These are phyloP conservation scores for Penicillium sp. DNA, from an alignment of 2,329 filamentous ascomycete genomes.

Conservation along the genomic window DNA sequence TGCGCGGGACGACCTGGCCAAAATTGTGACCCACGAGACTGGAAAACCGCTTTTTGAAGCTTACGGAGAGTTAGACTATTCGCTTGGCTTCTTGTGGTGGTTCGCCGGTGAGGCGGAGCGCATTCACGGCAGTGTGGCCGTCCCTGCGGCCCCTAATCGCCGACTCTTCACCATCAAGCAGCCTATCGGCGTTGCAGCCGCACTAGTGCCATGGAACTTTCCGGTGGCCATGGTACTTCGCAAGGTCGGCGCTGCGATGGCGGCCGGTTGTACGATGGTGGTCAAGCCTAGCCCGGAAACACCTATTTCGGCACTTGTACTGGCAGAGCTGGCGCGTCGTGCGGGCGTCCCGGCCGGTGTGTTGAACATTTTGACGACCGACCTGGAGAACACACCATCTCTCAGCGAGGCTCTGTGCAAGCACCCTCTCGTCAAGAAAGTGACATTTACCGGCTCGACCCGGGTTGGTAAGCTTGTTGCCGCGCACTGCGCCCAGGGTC, in stretches of 20 bases:
- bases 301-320: slow-evolving; percentile 55
- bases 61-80: slow-evolving; percentile 57
- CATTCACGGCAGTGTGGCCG: slow-evolving; percentile 61
- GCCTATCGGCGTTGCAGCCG: slow-evolving; percentile 66
- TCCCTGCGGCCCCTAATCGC: slow-evolving; percentile 60
- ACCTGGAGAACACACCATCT: slow-evolving; percentile 39
- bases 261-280: slow-evolving; percentile 72
- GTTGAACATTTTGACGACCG: slow-evolving; percentile 60
- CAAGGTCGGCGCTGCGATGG: slow-evolving; percentile 66
- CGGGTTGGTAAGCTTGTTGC: slow-evolving; percentile 63
- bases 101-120: slow-evolving; percentile 62
- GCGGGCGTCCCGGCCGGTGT: slow-evolving; percentile 61
- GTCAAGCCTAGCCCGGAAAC: slow-evolving; percentile 70
- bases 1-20: slow-evolving; percentile 61
- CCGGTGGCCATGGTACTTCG: slow-evolving; percentile 66
- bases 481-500: slow-evolving; percentile 56
- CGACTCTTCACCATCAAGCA: slow-evolving; percentile 72
- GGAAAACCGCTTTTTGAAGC: slow-evolving; percentile 59
- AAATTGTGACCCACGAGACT: slow-evolving; percentile 62
- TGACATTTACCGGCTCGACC: slow-evolving; percentile 60
- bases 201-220: slow-evolving; percentile 72
- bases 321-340: slow-evolving; percentile 53
- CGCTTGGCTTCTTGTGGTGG: slow-evolving; percentile 55
- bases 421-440: slow-evolving; percentile 60
- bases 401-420: slow-evolving; percentile 51